Conservation (phyloP, 805 yeast species). For the Yarrowia osloensis region DNA sequence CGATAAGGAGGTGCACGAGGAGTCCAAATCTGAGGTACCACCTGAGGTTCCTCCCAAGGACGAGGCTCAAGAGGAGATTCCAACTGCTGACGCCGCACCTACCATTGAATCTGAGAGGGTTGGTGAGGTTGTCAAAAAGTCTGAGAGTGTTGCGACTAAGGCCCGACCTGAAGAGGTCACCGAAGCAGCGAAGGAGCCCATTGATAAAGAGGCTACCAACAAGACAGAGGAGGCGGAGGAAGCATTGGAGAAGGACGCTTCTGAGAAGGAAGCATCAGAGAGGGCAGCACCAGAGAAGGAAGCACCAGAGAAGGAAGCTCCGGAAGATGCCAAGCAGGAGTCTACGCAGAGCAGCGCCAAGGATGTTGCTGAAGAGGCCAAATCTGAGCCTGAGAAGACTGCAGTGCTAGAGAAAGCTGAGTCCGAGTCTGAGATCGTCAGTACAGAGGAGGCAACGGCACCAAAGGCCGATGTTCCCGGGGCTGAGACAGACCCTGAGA, state of each 20-base stretch:
- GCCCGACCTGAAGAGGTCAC: too few species aligned
- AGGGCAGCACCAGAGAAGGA: too few species aligned
- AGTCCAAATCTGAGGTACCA: not conserved
- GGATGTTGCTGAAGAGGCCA: not conserved
- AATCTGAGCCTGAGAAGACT: not conserved
- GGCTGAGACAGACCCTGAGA: not conserved
- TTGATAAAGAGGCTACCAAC: conserved; percentile 34
- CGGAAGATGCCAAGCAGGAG: conserved; percentile 29
- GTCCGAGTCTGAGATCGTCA: not conserved
- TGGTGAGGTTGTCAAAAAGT: not conserved
- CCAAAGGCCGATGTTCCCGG: not conserved
- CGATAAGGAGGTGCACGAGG: conserved; percentile 28
- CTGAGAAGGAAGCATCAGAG: too few species aligned
- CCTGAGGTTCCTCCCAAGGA: not conserved
- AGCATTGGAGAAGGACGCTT: too few species aligned
- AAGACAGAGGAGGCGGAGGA: not conserved
- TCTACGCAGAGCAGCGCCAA: not conserved
- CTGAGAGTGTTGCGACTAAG: conserved; percentile 34
- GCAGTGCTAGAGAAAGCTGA: not conserved
- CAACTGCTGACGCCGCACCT: not conserved
- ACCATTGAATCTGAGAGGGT: not conserved
- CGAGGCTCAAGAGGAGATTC: not conserved
- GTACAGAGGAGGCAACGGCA: not conserved
- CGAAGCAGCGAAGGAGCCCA: not conserved
- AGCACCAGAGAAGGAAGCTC: conserved; percentile 33